These are phyloP conservation scores for Citrus reticulata DNA, from an alignment of 345 rosid genomes.

Conservation along the genomic window DNA sequence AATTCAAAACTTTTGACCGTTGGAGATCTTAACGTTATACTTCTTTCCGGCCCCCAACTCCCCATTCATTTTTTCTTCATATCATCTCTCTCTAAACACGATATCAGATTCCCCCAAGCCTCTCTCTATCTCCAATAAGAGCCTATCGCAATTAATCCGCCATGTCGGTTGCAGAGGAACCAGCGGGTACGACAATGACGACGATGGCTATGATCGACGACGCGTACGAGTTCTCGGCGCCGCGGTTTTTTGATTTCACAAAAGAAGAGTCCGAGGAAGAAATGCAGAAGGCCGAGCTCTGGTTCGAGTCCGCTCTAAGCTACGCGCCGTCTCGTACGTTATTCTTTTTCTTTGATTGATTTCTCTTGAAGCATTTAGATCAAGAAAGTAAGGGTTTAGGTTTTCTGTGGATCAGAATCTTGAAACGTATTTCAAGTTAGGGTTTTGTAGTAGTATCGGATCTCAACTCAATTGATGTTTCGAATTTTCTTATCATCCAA, in stretches of 20 bases:
- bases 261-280: constrained; percentile 72
- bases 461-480: background rate
- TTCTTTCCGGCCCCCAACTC: background rate
- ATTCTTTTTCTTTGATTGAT: background rate
- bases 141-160: background rate
- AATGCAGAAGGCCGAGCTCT: constrained; percentile 64
- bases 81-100: background rate
- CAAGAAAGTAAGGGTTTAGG: too few species aligned
- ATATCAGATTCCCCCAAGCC: background rate
- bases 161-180: constrained; percentile 27
- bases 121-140: background rate
- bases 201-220: constrained; percentile 46
- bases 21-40: constrained; percentile 36
- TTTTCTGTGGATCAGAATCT: background rate
- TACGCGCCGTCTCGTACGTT: constrained; percentile 93
- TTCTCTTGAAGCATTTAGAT: background rate
- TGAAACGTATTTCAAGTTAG: background rate
- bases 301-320: constrained; percentile 71
- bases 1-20: constrained; percentile 64
- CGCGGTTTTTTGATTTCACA: constrained; percentile 76
- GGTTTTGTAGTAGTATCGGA: background rate
- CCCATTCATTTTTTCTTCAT: background rate
- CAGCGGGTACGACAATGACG: constrained; percentile 10
- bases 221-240: constrained; percentile 85
- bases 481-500: background rate